phyloP scores from a whole-genome alignment of 768 basidiomycete species.

The Lactarius pseudohatsudake region DNA sequence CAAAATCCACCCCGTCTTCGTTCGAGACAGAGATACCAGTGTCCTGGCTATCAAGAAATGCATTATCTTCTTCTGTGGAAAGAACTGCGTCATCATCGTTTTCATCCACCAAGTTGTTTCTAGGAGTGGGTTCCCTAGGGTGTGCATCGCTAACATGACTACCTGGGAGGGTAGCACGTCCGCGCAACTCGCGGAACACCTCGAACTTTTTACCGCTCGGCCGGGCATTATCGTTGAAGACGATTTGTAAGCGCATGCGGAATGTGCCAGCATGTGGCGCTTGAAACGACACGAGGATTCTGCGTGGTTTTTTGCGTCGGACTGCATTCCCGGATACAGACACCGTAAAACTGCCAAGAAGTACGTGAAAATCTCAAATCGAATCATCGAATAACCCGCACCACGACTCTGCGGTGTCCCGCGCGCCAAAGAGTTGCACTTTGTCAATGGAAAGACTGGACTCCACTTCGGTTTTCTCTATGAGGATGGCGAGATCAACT shows the following conservation, averaged over 20 bases:
- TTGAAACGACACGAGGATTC: conserved; percentile 11
- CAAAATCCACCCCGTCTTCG: conserved; percentile 48
- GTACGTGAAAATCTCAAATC: background rate
- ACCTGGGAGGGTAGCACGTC: background rate
- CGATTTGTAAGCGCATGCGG: background rate
- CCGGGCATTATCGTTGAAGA: conserved; percentile 6
- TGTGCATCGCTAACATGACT: background rate
- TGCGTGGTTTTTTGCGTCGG: background rate
- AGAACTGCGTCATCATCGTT: background rate
- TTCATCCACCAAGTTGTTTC: background rate
- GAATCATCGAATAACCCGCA: background rate
- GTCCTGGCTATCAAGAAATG: conserved; percentile 47
- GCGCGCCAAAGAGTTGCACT: background rate
- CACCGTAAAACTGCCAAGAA: conserved; percentile 8
- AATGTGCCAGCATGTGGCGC: conserved; percentile 6
- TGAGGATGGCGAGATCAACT: background rate
- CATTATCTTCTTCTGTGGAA: conserved; percentile 8
- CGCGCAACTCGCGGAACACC: conserved; percentile 13
- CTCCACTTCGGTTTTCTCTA: background rate
- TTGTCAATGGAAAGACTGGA: conserved; percentile 3
- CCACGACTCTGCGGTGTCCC: background rate
- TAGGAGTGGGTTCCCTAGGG: background rate
- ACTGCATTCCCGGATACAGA: background rate
- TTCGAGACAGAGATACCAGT: conserved; percentile 39
- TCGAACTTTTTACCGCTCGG: conserved; percentile 1